phyloP scores from a whole-genome alignment of 2,329 filamentous ascomycete genomes.

The Hypoxylon sp. region DNA sequence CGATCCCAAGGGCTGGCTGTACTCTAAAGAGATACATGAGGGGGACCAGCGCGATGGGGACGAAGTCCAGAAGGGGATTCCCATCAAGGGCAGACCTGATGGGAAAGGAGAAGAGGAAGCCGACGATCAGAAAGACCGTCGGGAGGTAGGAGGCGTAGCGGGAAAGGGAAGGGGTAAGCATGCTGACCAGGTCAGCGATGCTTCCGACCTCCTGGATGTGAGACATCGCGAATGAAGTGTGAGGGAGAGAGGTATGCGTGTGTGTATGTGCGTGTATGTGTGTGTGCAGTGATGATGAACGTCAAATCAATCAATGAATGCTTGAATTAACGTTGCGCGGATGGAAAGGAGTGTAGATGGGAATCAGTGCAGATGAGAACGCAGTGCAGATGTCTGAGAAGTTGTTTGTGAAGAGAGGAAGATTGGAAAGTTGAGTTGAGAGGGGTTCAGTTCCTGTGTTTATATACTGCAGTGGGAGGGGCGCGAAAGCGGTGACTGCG shows the following conservation, averaged over 20 bases:
- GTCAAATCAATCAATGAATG: neutral
- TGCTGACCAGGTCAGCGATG: too few species aligned
- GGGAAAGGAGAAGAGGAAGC: conserved; percentile 1
- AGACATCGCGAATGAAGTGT: conserved; percentile 10
- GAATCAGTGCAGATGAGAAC: too few species aligned
- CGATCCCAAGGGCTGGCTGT: conserved; percentile 11
- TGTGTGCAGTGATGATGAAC: neutral
- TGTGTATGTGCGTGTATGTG: too few species aligned
- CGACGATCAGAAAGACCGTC: neutral
- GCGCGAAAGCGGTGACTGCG: neutral
- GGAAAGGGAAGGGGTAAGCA: neutral
- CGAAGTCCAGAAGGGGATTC: neutral
- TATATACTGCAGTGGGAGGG: neutral
- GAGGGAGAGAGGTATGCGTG: too few species aligned
- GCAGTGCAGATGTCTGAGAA: too few species aligned
- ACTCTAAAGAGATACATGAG: conserved; percentile 21
- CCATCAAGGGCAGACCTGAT: neutral
- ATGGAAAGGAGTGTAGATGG: too few species aligned
- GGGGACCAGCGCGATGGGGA: neutral
- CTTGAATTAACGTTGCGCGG: neutral
- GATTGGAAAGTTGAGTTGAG: neutral
- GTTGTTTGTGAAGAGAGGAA: conserved; percentile 14
- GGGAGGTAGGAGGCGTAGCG: neutral
- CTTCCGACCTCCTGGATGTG: too few species aligned
- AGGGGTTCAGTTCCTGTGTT: too few species aligned